Percentiles rank a stretch among this genome's conserved stretches.
These are phyloP conservation scores for Wickerhamiella alocasiicola DNA, from an alignment of 805 yeast genomes.

Conservation along the genomic window DNA sequence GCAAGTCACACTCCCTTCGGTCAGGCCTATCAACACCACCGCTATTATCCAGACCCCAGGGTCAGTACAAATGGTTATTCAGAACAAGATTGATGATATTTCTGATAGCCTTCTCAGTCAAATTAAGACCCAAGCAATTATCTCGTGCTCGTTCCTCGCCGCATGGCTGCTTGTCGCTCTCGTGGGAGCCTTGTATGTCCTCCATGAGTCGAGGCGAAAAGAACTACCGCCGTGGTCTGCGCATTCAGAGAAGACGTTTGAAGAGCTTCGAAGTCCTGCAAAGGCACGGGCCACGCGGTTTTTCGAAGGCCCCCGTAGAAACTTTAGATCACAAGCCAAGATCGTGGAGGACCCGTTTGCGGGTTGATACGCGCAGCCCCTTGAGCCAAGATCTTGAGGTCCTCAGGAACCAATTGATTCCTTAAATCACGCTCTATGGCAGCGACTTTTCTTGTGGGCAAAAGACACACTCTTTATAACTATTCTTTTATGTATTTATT, in stretches of 20 bases:
- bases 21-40: background rate
- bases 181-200: constrained; percentile 7
- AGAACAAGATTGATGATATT: constrained; percentile 1
- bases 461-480: too few relatives aligned
- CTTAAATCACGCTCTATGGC: too few relatives aligned
- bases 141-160: constrained; percentile 14
- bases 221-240: constrained; percentile 6
- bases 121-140: constrained; percentile 14
- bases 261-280: background rate
- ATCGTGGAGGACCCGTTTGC: background rate
- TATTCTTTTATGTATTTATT: too few relatives aligned
- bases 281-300: constrained; percentile 1
- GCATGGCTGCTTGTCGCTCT: constrained; percentile 16
- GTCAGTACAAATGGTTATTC: background rate
- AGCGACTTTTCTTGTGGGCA: too few relatives aligned
- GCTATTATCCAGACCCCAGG: background rate
- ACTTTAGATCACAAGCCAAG: background rate
- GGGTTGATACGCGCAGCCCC: too few relatives aligned
- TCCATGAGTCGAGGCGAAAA: background rate
- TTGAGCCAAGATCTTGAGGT: too few relatives aligned
- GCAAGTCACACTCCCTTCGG: constrained; percentile 41
- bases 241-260: constrained; percentile 2
- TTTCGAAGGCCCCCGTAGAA: constrained; percentile 11
- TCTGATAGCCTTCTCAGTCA: constrained; percentile 5
- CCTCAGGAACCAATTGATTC: too few relatives aligned